Percentiles rank a stretch among this genome's conserved stretches.
Conservation (phyloP, 257 asterid genomes). For the Penstemon eatonii region DNA sequence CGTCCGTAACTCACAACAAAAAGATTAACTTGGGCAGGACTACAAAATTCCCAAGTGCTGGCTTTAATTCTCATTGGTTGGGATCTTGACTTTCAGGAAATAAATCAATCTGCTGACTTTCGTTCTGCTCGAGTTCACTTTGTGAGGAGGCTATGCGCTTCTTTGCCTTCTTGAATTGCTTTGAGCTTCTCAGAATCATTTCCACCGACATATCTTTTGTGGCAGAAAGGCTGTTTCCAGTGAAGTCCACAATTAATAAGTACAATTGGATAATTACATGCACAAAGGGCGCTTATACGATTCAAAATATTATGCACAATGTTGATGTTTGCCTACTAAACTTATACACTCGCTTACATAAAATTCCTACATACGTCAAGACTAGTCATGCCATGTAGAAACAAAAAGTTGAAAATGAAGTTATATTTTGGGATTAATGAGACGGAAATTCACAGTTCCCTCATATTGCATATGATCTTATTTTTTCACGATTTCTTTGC, state of each 20-base stretch:
- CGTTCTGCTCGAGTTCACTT: conserved; percentile 36
- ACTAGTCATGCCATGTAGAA: background rate
- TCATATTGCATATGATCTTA: background rate
- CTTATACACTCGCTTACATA: background rate
- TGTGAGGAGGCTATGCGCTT: conserved; percentile 52
- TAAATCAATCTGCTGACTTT: conserved; percentile 41
- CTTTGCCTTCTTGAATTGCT: conserved; percentile 71
- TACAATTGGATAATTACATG: background rate
- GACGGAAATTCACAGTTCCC: background rate
- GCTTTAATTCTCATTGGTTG: background rate
- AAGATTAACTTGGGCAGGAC: background rate
- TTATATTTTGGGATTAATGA: background rate
- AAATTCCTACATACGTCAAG: background rate
- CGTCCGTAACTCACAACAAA: no score
- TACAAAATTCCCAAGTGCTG: no score
- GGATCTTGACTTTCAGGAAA: conserved; percentile 51
- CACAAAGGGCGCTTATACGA: background rate
- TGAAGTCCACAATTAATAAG: conserved; percentile 12
- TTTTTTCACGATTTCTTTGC: background rate
- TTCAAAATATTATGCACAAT: conserved; percentile 2
- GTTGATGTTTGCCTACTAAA: background rate
- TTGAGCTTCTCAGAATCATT: conserved; percentile 64
- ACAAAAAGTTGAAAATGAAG: background rate
- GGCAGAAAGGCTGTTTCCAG: conserved; percentile 41
- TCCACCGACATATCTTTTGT: conserved; percentile 40